phyloP scores from a whole-genome alignment of 202 grass and related monocot species.

The Brachypodium distachyon region DNA sequence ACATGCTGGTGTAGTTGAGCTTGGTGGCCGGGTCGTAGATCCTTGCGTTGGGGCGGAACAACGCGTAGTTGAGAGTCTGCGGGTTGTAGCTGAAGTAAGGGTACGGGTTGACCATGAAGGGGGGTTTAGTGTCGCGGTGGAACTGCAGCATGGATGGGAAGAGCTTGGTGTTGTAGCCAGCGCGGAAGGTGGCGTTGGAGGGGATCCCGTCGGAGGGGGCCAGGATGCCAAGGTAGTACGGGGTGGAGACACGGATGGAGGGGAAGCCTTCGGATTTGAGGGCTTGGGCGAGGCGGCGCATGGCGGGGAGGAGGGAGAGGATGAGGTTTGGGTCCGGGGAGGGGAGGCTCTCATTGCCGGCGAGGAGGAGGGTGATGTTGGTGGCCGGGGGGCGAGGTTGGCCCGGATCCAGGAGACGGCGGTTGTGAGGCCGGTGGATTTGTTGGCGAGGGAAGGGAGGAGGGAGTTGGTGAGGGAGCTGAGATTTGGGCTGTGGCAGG shows the following conservation, averaged over 20 bases:
- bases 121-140: slow-evolving; percentile 34
- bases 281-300: slow-evolving; percentile 28
- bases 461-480: too few species aligned
- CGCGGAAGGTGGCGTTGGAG: slow-evolving; percentile 31
- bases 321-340: neutral
- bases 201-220: slow-evolving; percentile 33
- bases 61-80: slow-evolving; percentile 35
- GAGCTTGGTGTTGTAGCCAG: too few species aligned
- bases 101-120: too few species aligned
- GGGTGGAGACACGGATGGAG: too few species aligned
- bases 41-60: slow-evolving; percentile 44
- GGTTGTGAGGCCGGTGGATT: neutral
- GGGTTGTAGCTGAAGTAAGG: slow-evolving; percentile 42
- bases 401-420: slow-evolving; percentile 44
- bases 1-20: slow-evolving; percentile 75
- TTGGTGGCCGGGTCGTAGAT: slow-evolving; percentile 25
- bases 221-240: too few species aligned
- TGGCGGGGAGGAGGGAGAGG: slow-evolving; percentile 44
- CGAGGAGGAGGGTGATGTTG: slow-evolving; percentile 43
- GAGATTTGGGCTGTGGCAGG: too few species aligned
- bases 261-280: too few species aligned
- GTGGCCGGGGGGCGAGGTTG: slow-evolving; percentile 38
- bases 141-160: slow-evolving; percentile 64
- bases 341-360: slow-evolving; percentile 84
- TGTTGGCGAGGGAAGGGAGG: slow-evolving; percentile 37